These are phyloP conservation scores for Closterium sp. DNA, from an alignment of 139 green algal species.

Conservation along the genomic window DNA sequence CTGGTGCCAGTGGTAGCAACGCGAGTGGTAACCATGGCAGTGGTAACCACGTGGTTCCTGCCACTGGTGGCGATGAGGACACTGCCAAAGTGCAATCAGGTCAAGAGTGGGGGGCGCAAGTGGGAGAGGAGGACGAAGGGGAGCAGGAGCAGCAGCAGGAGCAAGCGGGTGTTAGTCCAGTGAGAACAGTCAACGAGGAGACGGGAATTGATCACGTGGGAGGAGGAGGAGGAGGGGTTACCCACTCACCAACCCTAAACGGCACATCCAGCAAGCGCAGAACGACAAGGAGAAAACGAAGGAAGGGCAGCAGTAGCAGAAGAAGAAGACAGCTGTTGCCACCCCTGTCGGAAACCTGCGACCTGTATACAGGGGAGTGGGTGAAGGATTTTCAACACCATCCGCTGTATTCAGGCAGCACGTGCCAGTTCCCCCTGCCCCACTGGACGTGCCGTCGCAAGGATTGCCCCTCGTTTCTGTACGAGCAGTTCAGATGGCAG, in stretches of 20 bases:
- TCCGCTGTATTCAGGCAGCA: slow-evolving; percentile 15
- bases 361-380: slow-evolving; percentile 15
- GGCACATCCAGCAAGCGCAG: neutral
- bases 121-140: neutral
- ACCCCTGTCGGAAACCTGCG: neutral
- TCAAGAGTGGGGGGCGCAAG: neutral
- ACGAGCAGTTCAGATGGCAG: slow-evolving; percentile 33
- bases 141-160: neutral
- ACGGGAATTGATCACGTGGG: no score
- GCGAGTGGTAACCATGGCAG: no score
- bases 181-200: neutral
- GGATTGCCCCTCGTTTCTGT: slow-evolving; percentile 14
- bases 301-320: no score
- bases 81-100: neutral
- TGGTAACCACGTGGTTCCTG: no score
- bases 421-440: neutral
- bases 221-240: no score
- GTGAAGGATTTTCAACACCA: neutral
- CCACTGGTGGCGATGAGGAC: neutral
- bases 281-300: neutral
- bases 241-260: neutral
- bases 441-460: slow-evolving; percentile 20
- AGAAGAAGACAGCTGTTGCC: neutral
- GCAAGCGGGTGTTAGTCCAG: neutral
- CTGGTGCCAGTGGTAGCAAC: neutral